phyloP scores from a whole-genome alignment of 1,284 basidiomycete species.

The Meripilus lineatus region DNA sequence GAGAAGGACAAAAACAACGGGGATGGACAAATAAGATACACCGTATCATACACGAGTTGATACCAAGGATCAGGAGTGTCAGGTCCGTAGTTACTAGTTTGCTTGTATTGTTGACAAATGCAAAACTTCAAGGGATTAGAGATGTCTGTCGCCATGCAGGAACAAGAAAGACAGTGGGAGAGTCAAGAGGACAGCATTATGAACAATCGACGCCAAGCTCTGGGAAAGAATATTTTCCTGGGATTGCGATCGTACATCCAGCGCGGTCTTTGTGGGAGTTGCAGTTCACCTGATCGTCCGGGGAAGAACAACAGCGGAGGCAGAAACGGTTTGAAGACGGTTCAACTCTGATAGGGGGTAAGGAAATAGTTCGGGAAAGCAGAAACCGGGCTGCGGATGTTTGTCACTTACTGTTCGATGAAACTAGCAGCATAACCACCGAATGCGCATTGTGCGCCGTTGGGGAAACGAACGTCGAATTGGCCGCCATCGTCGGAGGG shows the following conservation, averaged over 20 bases:
- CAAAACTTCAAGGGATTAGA: too few relatives aligned
- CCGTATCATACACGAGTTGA: too few relatives aligned
- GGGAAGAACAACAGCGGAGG: constrained; percentile 39
- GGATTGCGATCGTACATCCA: constrained; percentile 39
- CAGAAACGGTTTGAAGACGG: constrained; percentile 43
- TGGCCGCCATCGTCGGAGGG: constrained; percentile 40
- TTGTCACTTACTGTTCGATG: constrained; percentile 40
- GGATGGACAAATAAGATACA: too few relatives aligned
- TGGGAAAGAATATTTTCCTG: constrained; percentile 41
- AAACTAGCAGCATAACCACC: constrained; percentile 49
- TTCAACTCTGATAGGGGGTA: constrained; percentile 34
- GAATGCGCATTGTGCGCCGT: constrained; percentile 47
- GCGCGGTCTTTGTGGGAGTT: constrained; percentile 45
- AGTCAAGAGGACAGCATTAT: too few relatives aligned
- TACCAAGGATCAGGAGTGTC: too few relatives aligned
- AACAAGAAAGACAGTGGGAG: too few relatives aligned
- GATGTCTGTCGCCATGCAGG: too few relatives aligned
- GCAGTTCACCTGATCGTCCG: constrained; percentile 42
- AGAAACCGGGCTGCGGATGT: background rate
- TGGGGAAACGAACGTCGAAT: constrained; percentile 45
- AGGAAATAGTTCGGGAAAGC: background rate
- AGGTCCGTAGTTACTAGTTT: too few relatives aligned
- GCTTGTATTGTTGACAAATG: too few relatives aligned
- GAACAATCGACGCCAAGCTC: constrained; percentile 31
- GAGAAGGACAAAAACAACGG: too few relatives aligned